A percentile compares a stretch with the other conserved stretches of the same genome.
These are phyloP conservation scores for Croton laevigatus DNA, from an alignment of 441 rosid species.

Conservation along the genomic window DNA sequence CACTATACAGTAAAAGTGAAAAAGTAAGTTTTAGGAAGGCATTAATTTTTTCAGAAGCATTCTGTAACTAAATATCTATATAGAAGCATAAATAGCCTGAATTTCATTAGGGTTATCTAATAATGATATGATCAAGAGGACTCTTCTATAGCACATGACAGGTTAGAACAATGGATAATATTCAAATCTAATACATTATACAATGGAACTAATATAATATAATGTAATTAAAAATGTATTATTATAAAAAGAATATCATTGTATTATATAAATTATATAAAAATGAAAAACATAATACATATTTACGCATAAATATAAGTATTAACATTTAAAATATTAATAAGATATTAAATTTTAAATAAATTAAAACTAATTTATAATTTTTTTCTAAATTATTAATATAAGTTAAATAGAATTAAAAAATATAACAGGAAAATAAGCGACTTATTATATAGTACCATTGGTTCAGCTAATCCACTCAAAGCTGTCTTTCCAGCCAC, in stretches of 20 bases:
- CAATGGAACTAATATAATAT: neutral
- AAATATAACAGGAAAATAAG: constrained; percentile 7
- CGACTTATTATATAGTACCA: constrained; percentile 31
- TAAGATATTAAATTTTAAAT: no score
- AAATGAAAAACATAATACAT: no score
- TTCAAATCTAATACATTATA: constrained; percentile 1
- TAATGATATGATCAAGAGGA: neutral
- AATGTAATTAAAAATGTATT: no score
- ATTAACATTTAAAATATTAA: no score
- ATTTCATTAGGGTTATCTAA: neutral
- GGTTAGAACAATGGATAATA: neutral
- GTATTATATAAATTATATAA: no score
- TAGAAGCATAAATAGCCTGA: neutral
- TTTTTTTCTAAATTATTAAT: no score
- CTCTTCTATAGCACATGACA: neutral
- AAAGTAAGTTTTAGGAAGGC: constrained; percentile 22
- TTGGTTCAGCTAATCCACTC: constrained; percentile 31
- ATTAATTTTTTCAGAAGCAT: constrained; percentile 1
- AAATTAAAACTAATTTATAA: no score
- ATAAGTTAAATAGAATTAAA: neutral
- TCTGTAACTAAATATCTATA: neutral
- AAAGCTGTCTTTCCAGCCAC: constrained; percentile 31
- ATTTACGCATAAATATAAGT: no score
- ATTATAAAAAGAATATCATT: no score
- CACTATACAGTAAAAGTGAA: constrained; percentile 36